Evolutionary conservation across 208 protist species (phyloP).

Genomic region (Phytomonas francai): DNA sequence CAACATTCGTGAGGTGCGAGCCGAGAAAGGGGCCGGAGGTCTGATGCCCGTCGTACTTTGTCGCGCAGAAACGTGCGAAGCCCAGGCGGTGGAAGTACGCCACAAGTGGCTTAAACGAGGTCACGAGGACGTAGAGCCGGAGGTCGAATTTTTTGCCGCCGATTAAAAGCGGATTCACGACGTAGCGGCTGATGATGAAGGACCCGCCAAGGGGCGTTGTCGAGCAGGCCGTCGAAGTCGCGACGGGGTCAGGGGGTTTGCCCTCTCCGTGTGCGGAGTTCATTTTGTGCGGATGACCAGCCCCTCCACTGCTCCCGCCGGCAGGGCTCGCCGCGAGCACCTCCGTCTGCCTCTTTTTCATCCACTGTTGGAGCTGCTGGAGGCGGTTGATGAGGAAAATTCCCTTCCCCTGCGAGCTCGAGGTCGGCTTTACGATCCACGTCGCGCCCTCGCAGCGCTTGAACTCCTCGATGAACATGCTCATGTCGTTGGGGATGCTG

Average conservation of each 20-base stretch:
- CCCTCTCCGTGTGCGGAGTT: background rate
- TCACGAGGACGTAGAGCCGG: constrained; percentile 95
- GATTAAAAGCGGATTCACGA: constrained; percentile 93
- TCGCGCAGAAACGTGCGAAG: constrained; percentile 93
- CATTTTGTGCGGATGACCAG: constrained; percentile 4
- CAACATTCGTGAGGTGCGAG: constrained; percentile 96
- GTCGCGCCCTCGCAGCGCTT: constrained; percentile 56
- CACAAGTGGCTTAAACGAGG: constrained; percentile 87
- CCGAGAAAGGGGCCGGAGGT: constrained; percentile 61
- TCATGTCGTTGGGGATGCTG: constrained; percentile 90
- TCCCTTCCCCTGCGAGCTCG: constrained; percentile 91
- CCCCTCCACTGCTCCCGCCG: constrained; percentile 9
- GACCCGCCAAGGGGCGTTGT: constrained; percentile 15
- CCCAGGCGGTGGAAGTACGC: constrained; percentile 89
- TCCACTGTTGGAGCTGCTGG: constrained; percentile 77
- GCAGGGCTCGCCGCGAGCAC: constrained; percentile 14
- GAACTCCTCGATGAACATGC: constrained; percentile 94
- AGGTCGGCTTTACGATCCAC: constrained; percentile 96
- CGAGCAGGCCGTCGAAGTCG: constrained; percentile 10
- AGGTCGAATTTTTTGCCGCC: constrained; percentile 97
- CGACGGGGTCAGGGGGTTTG: background rate
- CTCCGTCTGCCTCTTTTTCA: constrained; percentile 52
- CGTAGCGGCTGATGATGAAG: constrained; percentile 93
- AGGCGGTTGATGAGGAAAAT: constrained; percentile 95
- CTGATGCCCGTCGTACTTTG: constrained; percentile 61